A percentile compares a stretch with the other conserved stretches of the same genome.
These are phyloP conservation scores for Microascus cirrosus DNA, from an alignment of 2,329 filamentous ascomycete species.

Conservation along the genomic window DNA sequence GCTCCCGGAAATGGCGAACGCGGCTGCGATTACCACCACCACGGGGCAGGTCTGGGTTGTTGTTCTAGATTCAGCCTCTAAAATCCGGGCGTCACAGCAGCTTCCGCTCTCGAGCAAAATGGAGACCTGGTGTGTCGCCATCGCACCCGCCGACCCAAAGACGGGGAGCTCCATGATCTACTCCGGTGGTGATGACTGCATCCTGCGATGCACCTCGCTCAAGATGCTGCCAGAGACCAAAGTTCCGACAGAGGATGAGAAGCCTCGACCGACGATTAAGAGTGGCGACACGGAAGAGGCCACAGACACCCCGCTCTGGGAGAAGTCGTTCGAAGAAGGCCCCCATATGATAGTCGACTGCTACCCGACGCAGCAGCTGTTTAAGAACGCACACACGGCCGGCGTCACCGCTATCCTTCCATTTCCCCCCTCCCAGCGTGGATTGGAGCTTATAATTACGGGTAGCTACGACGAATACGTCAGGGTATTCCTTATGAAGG, in stretches of 20 bases:
- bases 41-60: conserved; percentile 52
- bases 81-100: conserved; percentile 19
- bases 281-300: not conserved
- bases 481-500: conserved; percentile 48
- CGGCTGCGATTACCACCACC: conserved; percentile 62
- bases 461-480: conserved; percentile 87
- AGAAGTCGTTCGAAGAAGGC: not conserved
- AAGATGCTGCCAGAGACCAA: not conserved
- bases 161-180: conserved; percentile 27
- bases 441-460: conserved; percentile 55
- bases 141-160: conserved; percentile 26
- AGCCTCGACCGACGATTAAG: not conserved
- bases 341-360: conserved; percentile 6
- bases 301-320: not conserved
- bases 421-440: conserved; percentile 29
- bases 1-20: conserved; percentile 44
- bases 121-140: conserved; percentile 66
- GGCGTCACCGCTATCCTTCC: conserved; percentile 84
- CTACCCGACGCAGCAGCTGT: conserved; percentile 10
- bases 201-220: conserved; percentile 33
- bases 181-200: conserved; percentile 68
- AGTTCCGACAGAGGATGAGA: not conserved
- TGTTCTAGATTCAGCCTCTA: conserved; percentile 29
- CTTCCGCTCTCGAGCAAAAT: conserved; percentile 39
- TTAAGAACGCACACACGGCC: conserved; percentile 53